Evolutionary conservation across 2,329 filamentous ascomycete genomes (phyloP), one percentile per base, ranked within the genome.

Genomic region (Paracoccidioides brasiliensis): DNA sequence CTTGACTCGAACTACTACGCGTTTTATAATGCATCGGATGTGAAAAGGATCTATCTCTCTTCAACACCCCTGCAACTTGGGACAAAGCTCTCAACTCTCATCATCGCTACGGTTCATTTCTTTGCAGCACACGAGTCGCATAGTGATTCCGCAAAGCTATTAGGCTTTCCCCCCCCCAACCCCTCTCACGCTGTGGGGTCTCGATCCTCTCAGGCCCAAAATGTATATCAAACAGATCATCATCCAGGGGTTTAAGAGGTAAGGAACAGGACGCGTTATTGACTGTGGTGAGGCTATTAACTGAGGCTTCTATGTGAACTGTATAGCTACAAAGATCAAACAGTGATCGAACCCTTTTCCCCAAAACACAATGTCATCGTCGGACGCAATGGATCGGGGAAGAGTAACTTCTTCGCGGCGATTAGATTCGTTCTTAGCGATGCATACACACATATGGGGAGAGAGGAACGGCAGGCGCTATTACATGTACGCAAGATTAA

Each of bases 221-320:
- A 95, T 96, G 90, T 93, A 94, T 78, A 96, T 98, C 80, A 98
- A 98, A 74, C 93, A 98, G 77, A 96, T 97, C 72, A 97, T 96
- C 72, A 97, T 98, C 70, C 93, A 98, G 73, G 93, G 93, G 83
- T 98, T 98, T 77, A 98, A 98, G 76, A 96, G 90, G 90, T 94
- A 72, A 63, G 73, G 67, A 33, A n/a, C 15, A 15, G 8, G n/a
- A 22, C 14, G 43, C 35, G 15, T 41, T 28, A 3, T 12, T 12
- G 6, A 32, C 40, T 15, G 28, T 14, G 28, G 15, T 37, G 38
- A 28, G 38, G n/a, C 4, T 57, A 58, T 58, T 63, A 56, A 45
- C 53, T 56, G 43, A 58, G 66, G 59, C 42, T 49, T 28, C 46
- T 15, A 14, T 22, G 35, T 42, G n/a, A 37, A 51, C 60, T 48